phyloP scores from a whole-genome alignment of 805 yeast genomes.

The Lipomyces sp. region DNA sequence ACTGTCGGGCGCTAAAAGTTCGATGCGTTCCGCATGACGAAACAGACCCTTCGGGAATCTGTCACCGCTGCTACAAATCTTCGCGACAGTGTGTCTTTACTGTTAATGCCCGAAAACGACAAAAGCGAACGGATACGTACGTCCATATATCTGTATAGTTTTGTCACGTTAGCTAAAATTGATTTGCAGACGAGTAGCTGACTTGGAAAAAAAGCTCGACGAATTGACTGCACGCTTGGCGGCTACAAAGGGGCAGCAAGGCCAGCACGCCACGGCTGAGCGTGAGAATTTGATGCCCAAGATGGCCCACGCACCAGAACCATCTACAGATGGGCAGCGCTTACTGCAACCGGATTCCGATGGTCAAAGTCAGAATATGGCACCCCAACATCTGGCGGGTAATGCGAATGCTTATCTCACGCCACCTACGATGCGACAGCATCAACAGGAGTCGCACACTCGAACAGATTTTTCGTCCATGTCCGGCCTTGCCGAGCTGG shows the following conservation, averaged over 20 bases:
- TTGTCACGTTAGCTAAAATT: not conserved
- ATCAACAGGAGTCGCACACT: not conserved
- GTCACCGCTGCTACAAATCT: constrained; percentile 72
- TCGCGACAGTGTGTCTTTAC: constrained; percentile 71
- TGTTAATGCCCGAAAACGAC: constrained; percentile 60
- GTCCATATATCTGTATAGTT: constrained; percentile 10
- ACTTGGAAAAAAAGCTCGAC: constrained; percentile 44
- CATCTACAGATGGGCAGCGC: not conserved
- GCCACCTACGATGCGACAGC: constrained; percentile 1
- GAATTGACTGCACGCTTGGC: constrained; percentile 27
- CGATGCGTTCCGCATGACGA: constrained; percentile 76
- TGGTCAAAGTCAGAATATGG: not conserved
- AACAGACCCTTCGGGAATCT: constrained; percentile 63
- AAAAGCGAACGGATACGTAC: constrained; percentile 47
- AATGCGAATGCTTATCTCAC: constrained; percentile 5
- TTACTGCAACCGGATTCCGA: no score
- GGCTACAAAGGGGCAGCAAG: not conserved
- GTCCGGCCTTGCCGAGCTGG: constrained; percentile 15
- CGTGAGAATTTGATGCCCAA: not conserved
- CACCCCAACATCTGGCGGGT: not conserved
- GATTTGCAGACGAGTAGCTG: constrained; percentile 42
- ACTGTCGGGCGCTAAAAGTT: constrained; percentile 81
- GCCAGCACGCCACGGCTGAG: not conserved
- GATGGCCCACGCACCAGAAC: not conserved
- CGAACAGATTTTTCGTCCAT: constrained; percentile 3